A percentile compares a stretch with the other conserved stretches of the same genome.
Evolutionary conservation across 129 eudicot genomes (phyloP).

Genomic region (Erigeron canadensis): DNA sequence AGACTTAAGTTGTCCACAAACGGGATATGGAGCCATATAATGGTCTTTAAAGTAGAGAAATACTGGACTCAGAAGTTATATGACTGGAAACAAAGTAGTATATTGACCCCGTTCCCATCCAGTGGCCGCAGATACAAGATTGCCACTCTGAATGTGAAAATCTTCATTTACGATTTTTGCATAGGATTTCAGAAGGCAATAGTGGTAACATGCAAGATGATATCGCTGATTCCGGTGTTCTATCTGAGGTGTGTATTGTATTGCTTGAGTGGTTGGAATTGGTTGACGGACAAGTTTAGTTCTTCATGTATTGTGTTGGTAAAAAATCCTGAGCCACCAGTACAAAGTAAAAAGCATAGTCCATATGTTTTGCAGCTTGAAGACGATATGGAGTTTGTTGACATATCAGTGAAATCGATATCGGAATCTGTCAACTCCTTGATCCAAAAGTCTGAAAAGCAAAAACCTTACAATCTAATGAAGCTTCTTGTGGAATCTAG

Average conservation of each 20-base stretch:
- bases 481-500: background rate
- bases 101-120: background rate
- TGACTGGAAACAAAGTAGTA: slow-evolving; percentile 34
- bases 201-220: slow-evolving; percentile 37
- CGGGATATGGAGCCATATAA: background rate
- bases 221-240: slow-evolving; percentile 1
- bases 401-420: background rate
- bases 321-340: background rate
- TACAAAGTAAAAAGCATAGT: background rate
- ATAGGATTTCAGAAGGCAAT: slow-evolving; percentile 26
- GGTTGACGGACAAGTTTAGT: background rate
- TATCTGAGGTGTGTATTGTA: background rate
- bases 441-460: background rate
- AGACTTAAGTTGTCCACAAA: slow-evolving; percentile 1
- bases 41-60: slow-evolving; percentile 20
- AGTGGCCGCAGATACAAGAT: slow-evolving; percentile 1
- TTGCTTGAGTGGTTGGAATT: slow-evolving; percentile 8
- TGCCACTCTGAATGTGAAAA: slow-evolving; percentile 10
- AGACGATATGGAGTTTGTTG: slow-evolving; percentile 1
- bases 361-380: background rate
- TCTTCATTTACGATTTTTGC: background rate
- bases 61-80: slow-evolving; percentile 34
- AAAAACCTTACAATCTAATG: slow-evolving; percentile 1
- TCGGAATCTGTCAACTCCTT: background rate
- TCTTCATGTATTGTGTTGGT: background rate